Base-by-base conservation (phyloP, 306 rosid species). In the Pyrus communis region DNA sequence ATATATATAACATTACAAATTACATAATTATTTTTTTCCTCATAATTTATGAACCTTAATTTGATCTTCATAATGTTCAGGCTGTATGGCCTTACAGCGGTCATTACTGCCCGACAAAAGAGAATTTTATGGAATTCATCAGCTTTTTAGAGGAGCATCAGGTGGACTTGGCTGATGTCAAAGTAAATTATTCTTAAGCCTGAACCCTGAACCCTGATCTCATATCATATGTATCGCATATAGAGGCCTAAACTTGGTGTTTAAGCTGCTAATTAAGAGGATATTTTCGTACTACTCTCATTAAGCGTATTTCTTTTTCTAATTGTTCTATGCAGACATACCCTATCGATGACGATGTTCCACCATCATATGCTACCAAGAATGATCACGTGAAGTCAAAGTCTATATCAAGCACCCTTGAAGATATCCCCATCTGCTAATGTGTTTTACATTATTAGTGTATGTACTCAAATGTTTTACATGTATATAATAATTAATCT, bases 41-140 rank as follows among this genome's bases (percentile, higher is more conserved):
- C 25, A 69, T 21, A 7, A 14, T 28, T 58, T 57, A 67, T 79
- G 63, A 82, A 66, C 51, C 60, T 80, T 38, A 7, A 38, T 38
- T 17, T 67, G 72, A 75, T 58, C 28, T 30, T 11, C 54, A 71
- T 74, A 12, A 72, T 75, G 35, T 81, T 42, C 86, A 90, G 98
- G 94, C 93, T 28, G 81, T 93, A 75, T 93, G 98, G 98, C 87
- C 92, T n/a, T 89, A 93, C 49, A 93, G 98, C 62, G 98, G 98
- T 9, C 98, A 91, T 67, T 93, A 93, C 63, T 45, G 86, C 42
- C 98, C 96, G 3, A 93, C 91, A 9, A 75, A 84, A 81, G 89
- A 87, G 88, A 89, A 89, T 57, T 89, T 93, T 61, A 61, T 17
- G 81, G 95, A 93, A 66, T 88, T 93, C 79, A 59, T 86, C 65